Evolutionary conservation across 495 filamentous ascomycete species (phyloP), one percentile per base, ranked within the genome.

Genomic region (Hyaloscypha bicolor): DNA sequence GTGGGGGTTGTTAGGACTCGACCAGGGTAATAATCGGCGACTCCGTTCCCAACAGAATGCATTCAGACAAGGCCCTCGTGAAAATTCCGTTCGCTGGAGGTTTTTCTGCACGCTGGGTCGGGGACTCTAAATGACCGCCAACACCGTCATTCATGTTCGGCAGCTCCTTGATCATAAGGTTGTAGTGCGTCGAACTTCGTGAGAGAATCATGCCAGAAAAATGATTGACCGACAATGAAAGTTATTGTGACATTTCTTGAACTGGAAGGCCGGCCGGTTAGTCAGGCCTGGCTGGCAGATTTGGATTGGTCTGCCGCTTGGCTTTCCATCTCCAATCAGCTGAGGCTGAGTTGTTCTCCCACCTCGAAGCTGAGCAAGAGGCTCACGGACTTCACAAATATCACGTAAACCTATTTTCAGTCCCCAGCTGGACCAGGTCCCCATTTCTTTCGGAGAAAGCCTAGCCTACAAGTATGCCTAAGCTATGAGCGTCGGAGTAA

Each of bases 341-440:
- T 65, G 63, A 35, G 64, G 56, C 39, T 55, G 64, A 57, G 30
- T 12, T 58, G 16, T 52, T 51, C n/a, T 29, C 14, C 29, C 56
- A 52, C 42, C 5, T 33, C 32, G 29, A 30, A 42, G 62, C 62
- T 35, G 64, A 66, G n/a, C 62, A 8, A 57, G 30, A 61, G 63
- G 35, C 63, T 29, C 16, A 56, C 52, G 48, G 33, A 25, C 63
- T 14, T 30, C 25, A 2, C 19, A 4, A 32, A 33, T 6, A 37
- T 52, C 42, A 64, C 48, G 62, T 42, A 57, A 55, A 22, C 16
- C 19, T 29, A 14, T 32, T 33, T 48, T 37, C 9, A 31, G 21
- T 55, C 48, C 35, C 48, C 61, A 55, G 61, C 61, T 63, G 42
- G 61, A 42, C 61, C 21, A 55, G 21, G 33, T 22, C 12, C 1